Conservation (phyloP, 352 stramenopile species). For the Pythium utonaiense region DNA sequence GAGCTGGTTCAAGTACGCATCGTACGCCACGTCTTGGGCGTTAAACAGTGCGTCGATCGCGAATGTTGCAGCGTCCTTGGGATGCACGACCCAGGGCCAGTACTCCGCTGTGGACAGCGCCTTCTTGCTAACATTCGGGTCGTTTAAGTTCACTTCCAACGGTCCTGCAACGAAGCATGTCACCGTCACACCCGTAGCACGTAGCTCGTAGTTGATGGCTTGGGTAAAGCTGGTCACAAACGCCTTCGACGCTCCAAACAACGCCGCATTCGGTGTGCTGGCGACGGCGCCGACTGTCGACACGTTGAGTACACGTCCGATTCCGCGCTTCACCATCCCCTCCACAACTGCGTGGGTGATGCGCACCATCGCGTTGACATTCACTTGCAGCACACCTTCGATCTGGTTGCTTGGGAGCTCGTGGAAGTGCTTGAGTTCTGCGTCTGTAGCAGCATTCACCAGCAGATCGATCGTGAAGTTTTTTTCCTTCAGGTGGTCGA, state of each 20-base stretch:
- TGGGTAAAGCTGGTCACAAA: conserved; percentile 75
- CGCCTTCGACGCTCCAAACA: conserved; percentile 81
- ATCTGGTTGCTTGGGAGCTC: conserved; percentile 36
- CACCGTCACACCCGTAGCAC: conserved; percentile 65
- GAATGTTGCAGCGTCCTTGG: conserved; percentile 38
- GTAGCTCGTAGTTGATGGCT: conserved; percentile 74
- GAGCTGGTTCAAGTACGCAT: conserved; percentile 42
- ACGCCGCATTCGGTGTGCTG: conserved; percentile 52
- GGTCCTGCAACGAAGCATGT: conserved; percentile 75
- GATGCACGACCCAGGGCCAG: conserved; percentile 26
- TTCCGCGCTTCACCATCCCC: conserved; percentile 58
- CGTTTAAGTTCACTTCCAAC: conserved; percentile 63
- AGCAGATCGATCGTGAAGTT: conserved; percentile 78
- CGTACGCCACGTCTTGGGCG: conserved; percentile 41
- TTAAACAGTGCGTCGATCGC: conserved; percentile 62
- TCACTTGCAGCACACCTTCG: conserved; percentile 65
- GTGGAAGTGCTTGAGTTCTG: conserved; percentile 41
- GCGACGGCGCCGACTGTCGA: conserved; percentile 52
- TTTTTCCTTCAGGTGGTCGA: conserved; percentile 52
- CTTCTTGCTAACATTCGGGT: conserved; percentile 31
- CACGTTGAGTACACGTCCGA: conserved; percentile 82
- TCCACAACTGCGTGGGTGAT: conserved; percentile 56
- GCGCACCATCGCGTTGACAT: conserved; percentile 53
- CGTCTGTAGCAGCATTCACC: conserved; percentile 74
- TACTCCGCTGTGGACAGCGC: conserved; percentile 44